These are phyloP conservation scores for Kuraishia hungarica DNA, from an alignment of 805 yeast species.

Conservation along the genomic window DNA sequence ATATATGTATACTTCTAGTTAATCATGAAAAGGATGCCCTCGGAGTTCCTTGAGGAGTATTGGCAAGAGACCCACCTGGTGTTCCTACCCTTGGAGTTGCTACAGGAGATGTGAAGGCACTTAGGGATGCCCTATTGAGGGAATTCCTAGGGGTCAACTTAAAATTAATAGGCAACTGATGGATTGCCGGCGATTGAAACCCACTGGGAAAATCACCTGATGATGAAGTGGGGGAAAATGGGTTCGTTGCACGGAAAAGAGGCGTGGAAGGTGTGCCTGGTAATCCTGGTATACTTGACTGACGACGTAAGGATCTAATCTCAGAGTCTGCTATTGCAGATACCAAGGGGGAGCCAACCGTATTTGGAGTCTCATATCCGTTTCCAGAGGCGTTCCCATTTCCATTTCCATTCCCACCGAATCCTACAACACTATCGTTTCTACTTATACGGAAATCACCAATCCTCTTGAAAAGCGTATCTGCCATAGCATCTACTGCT, in stretches of 20 bases:
- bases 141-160: constrained; percentile 17
- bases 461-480: constrained; percentile 36
- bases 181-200: constrained; percentile 8
- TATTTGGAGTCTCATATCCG: too few relatives aligned
- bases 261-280: constrained; percentile 2
- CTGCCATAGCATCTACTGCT: constrained; percentile 40
- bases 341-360: too few relatives aligned
- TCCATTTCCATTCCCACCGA: constrained; percentile 16
- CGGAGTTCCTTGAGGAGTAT: constrained; percentile 9
- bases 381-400: constrained; percentile 18
- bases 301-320: background rate
- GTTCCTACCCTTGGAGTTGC: constrained; percentile 7
- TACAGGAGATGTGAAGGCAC: constrained; percentile 3
- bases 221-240: constrained; percentile 4
- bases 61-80: constrained; percentile 6
- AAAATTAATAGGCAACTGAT: constrained; percentile 8
- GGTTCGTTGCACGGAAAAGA: constrained; percentile 8
- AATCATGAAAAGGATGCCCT: constrained; percentile 2
- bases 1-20: background rate
- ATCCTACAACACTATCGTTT: constrained; percentile 19
- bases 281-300: background rate
- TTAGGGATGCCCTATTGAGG: constrained; percentile 5
- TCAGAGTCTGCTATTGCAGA: background rate
- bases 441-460: constrained; percentile 30
- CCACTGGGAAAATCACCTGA: constrained; percentile 3